Conservation (phyloP, 345 rosid species). For the Populus davidiana region DNA sequence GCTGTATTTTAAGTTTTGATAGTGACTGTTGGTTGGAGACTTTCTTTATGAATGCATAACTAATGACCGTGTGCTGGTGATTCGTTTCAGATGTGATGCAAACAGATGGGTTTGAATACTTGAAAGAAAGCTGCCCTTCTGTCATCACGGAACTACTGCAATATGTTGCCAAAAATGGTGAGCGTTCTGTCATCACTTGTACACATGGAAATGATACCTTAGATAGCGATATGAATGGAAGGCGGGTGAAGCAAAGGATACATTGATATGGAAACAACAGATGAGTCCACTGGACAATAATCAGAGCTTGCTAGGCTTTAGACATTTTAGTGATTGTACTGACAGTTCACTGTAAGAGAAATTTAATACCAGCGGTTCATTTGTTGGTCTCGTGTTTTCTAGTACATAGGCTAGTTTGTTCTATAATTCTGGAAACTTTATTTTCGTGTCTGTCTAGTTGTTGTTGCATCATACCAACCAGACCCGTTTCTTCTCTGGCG, state of each 20-base stretch:
- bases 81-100: constrained; percentile 24
- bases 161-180: constrained; percentile 49
- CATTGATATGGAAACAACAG: constrained; percentile 35
- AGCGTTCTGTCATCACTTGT: constrained; percentile 46
- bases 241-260: constrained; percentile 73
- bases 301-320: constrained; percentile 14
- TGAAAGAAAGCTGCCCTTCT: constrained; percentile 31
- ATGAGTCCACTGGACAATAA: neutral
- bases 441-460: neutral
- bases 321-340: constrained; percentile 29
- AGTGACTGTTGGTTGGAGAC: neutral
- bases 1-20: neutral
- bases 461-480: neutral
- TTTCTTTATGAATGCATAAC: neutral
- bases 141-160: constrained; percentile 32
- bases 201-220: constrained; percentile 39
- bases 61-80: neutral
- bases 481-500: neutral
- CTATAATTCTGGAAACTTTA: neutral
- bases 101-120: constrained; percentile 23
- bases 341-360: constrained; percentile 8
- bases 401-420: neutral
- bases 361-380: constrained; percentile 7
- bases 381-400: constrained; percentile 8
- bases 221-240: constrained; percentile 59